These are phyloP conservation scores for Heterobasidion occidentale DNA, from an alignment of 1,284 basidiomycete genomes.

Conservation along the genomic window DNA sequence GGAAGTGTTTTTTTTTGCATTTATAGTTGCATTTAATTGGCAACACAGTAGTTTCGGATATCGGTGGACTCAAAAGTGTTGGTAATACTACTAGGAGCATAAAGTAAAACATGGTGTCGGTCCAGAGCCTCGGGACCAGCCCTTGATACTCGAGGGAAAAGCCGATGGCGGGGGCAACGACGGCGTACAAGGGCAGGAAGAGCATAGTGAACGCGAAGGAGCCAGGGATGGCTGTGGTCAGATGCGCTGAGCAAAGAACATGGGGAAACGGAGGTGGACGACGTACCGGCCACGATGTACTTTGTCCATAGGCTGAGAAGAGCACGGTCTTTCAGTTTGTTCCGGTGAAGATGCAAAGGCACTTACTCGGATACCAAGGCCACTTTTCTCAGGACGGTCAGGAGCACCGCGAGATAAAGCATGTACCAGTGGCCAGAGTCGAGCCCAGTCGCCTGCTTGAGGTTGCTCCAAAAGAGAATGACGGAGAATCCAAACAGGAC, in stretches of 20 bases:
- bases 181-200: constrained; percentile 87
- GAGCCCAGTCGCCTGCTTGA: constrained; percentile 74
- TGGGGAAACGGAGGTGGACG: neutral
- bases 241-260: constrained; percentile 6
- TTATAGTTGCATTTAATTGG: no score
- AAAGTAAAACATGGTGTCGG: constrained; percentile 85
- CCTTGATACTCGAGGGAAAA: constrained; percentile 89
- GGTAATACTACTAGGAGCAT: constrained; percentile 34
- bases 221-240: constrained; percentile 76
- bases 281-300: constrained; percentile 84
- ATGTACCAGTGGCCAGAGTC: constrained; percentile 94
- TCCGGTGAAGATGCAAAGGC: neutral
- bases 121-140: constrained; percentile 86
- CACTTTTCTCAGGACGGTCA: constrained; percentile 96
- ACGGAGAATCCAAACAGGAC: constrained; percentile 85
- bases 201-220: constrained; percentile 94
- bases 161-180: constrained; percentile 79
- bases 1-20: no score
- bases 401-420: constrained; percentile 85
- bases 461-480: constrained; percentile 86
- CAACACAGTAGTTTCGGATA: no score
- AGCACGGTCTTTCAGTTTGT: constrained; percentile 8
- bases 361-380: constrained; percentile 94
- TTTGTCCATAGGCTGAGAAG: constrained; percentile 90
- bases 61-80: no score